Base-by-base conservation (phyloP, 2,329 filamentous ascomycete species). In the Cladobotryum protrusum region DNA sequence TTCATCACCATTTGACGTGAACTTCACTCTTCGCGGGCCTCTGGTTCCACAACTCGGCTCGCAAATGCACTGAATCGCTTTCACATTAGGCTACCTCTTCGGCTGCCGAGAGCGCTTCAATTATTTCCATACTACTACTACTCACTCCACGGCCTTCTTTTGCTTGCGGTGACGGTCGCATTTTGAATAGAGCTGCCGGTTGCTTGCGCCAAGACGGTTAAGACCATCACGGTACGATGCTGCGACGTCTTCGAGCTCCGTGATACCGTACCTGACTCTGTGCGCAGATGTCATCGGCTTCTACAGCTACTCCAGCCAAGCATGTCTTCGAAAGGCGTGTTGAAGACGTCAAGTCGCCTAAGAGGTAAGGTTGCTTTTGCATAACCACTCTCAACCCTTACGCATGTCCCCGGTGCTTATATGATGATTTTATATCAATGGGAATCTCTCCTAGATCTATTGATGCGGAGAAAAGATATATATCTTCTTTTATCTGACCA, bases 391-490 rank as follows among this genome's bases (percentile, higher is more conserved):
- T 40, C 29, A 29, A 9, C 44, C 50, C 44, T 52, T 24, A 33
- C 17, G 46, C 47, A 45, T 29, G 35, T 40, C 43, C 34, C 18
- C n/a, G 24, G 20, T 12, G 44, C 56, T 58, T 57, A 73, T 61
- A 75, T 82, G 77, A 95, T 95, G 91, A 95, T 76, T 78, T 73
- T 73, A 78, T 84, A 85, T 88, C 85, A 95, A 96, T 99, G 93
- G 93, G 93, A 99, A 99, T 99, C 93, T 99, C 95, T 99, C 93
- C 87, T 89, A 97, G 88, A 79, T 43, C 24, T 82, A 75, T 73
- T 68, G 72, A 79, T 99, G 93, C 88, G 86, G 93, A 99, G 83
- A 89, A 83, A 70, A 73, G 77, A 85, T 88, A 68, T 67, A 54
- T 60, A 43, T 67, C 62, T 84, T 87, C 82, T 82, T 73, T 79